Base-by-base conservation (phyloP, 2,329 filamentous ascomycete genomes). In the Aureobasidium sp. region DNA sequence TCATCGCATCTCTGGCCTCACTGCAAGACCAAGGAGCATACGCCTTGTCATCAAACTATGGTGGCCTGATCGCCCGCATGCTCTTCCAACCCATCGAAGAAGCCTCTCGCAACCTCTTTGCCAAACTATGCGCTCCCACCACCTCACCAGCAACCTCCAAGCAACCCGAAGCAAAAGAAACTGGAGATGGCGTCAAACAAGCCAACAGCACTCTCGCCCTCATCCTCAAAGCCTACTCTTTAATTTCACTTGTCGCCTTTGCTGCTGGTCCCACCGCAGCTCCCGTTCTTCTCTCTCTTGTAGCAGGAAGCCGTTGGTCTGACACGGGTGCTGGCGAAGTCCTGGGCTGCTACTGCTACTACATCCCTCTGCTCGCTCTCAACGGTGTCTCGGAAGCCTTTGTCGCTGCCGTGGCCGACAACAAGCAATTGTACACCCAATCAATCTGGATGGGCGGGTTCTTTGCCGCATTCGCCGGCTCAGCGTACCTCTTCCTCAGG, bases 71-170 rank as follows among this genome's bases (percentile, higher is more conserved):
- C 31, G 94, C 94, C 0, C 85, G 94, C 3, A 84, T 97, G 66
- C 78, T 99, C 56, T 93, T 99, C 73, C 94, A 97, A 70, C 95
- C 94, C 8, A 85, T 99, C 64, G 94, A 99, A 74, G 95, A 99
- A 75, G 93, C 88, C 72, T 92, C 89, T 66, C 87, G 95, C 42
- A 91, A 87, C 70, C 87, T 96, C 71, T 97, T 97, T 69, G 92
- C 91, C 58, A 88, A 88, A 37, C 79, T 96, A 0, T 84, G 97
- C 25, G 67, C 73, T 20, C 80, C 3, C 75, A 22, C 52, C 27
- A 49, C 7, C 47, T 31, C 44, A 37, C 9, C 45, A 29, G 25
- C 25, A n/a, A 5, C 25, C 11, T 17, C 45, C 15, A 48, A 48
- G 25, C 42, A 45, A 27, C 4, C 42, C 3, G 25, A 48, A 4